phyloP scores from a whole-genome alignment of 1,284 basidiomycete genomes.

The Cutaneotrichosporon arboriforme region DNA sequence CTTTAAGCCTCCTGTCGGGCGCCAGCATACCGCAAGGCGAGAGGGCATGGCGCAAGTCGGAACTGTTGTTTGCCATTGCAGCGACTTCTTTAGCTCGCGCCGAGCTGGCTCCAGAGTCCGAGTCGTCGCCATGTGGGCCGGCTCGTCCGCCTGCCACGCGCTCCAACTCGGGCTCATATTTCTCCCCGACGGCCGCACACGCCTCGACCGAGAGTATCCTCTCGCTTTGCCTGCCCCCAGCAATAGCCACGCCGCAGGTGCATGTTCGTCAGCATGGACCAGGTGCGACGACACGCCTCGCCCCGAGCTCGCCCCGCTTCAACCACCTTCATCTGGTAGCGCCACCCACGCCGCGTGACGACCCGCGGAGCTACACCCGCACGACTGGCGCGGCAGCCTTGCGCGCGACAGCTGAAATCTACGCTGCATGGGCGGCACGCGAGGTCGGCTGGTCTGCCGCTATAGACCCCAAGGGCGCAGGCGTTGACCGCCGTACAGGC shows the following conservation, averaged over 20 bases:
- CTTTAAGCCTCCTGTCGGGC: conserved; percentile 34
- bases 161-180: conserved; percentile 5
- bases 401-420: conserved; percentile 46
- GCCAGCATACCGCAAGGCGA: conserved; percentile 25
- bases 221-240: too few relatives aligned
- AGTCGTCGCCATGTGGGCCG: too few relatives aligned
- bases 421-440: conserved; percentile 45
- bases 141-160: neutral
- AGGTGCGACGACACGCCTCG: conserved; percentile 14
- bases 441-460: conserved; percentile 48
- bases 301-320: conserved; percentile 28
- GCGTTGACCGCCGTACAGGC: conserved; percentile 36
- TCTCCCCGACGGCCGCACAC: conserved; percentile 11
- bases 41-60: conserved; percentile 35
- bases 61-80: conserved; percentile 37
- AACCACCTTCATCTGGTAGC: conserved; percentile 1
- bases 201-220: neutral
- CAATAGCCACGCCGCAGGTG: too few relatives aligned
- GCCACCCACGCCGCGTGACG: conserved; percentile 1
- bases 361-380: conserved; percentile 3
- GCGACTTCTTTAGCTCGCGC: conserved; percentile 38
- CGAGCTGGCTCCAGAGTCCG: conserved; percentile 31
- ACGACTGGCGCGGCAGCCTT: conserved; percentile 29
- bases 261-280: too few relatives aligned
- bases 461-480: conserved; percentile 36